Conservation (phyloP, 495 filamentous ascomycete species). For the Rusavskia elegans region DNA sequence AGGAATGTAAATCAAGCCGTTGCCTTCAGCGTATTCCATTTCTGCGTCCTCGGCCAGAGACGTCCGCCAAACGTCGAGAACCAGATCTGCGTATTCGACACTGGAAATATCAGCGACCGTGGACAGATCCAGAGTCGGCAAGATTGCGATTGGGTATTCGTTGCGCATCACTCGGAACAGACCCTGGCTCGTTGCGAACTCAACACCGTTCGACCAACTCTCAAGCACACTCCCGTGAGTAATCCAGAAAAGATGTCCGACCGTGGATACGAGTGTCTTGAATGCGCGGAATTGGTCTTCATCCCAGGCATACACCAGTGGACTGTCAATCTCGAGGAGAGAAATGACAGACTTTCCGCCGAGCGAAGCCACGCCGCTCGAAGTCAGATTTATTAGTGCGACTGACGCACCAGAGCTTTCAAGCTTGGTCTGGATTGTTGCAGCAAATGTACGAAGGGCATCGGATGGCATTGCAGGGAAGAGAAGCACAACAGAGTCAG, state of each 20-base stretch:
- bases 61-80: neutral
- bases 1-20: neutral
- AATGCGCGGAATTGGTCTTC: neutral
- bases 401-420: neutral
- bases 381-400: neutral
- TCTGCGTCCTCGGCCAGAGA: neutral
- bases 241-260: neutral
- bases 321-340: neutral
- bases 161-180: neutral
- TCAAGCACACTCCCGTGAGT: neutral
- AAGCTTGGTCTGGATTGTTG: neutral
- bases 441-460: neutral
- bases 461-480: neutral
- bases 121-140: neutral
- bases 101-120: neutral
- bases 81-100: neutral
- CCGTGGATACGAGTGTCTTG: neutral
- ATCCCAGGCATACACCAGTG: neutral
- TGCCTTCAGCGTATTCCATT: neutral
- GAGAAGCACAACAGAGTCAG: neutral
- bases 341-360: neutral
- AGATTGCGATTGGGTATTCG: neutral
- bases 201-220: neutral
- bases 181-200: neutral
- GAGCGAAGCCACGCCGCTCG: neutral